Conservation (phyloP, 1,284 basidiomycete genomes). For the Austropuccinia psidii region DNA sequence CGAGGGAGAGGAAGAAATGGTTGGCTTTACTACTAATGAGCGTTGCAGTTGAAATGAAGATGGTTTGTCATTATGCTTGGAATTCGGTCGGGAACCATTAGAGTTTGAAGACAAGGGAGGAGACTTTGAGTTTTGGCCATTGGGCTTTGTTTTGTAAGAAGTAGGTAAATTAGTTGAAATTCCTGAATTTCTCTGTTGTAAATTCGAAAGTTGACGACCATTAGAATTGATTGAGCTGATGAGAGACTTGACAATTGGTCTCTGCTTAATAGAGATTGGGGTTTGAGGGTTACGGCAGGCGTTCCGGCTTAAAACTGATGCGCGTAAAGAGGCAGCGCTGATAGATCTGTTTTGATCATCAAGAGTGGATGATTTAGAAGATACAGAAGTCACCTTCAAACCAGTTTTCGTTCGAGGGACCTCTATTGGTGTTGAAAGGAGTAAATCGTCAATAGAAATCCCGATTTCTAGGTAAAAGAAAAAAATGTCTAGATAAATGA, state of each 20-base stretch:
- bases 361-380: background rate
- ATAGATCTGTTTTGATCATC: background rate
- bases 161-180: background rate
- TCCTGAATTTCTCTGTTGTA: background rate
- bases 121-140: background rate
- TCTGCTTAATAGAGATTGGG: background rate
- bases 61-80: too few relatives aligned
- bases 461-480: slow-evolving; percentile 59
- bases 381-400: background rate
- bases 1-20: too few relatives aligned
- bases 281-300: slow-evolving; percentile 10
- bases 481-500: background rate
- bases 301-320: slow-evolving; percentile 29
- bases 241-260: background rate
- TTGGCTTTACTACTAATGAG: too few relatives aligned
- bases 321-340: slow-evolving; percentile 25
- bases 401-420: slow-evolving; percentile 17
- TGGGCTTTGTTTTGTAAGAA: background rate
- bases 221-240: background rate
- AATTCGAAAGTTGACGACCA: background rate
- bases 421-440: slow-evolving; percentile 45
- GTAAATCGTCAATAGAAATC: slow-evolving; percentile 64
- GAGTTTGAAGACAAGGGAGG: too few relatives aligned
- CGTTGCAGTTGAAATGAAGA: too few relatives aligned
- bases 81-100: too few relatives aligned